Base-by-base conservation (phyloP, 257 asterid genomes). In the Ilex asprella region DNA sequence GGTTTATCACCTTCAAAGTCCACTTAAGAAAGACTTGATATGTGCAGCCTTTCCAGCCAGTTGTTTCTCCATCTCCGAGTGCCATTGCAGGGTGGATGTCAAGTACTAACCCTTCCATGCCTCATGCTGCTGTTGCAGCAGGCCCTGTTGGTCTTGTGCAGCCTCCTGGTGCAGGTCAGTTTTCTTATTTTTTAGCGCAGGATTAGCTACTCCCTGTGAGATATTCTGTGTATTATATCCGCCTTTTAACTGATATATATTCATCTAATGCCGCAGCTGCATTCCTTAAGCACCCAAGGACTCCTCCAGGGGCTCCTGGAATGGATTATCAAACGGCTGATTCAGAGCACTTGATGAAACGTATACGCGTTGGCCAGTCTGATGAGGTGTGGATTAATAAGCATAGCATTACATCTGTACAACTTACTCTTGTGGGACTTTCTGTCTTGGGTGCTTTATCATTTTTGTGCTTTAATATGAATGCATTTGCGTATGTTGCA, bases 81-180 rank as follows among this genome's bases (percentile, higher is more conserved):
- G 93, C 96, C 49, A 83, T 85, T 30, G 93, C 95, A 6, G 93
- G 96, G 65, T 90, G 97, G 97, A 90, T 90, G 97, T 86, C 97
- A 62, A 70, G 79, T 79, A 81, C 96, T 41, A 75, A 65, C 49
- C 77, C 74, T 63, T 68, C 81, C 21, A 69, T 79, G 53, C 67
- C 81, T 52, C 84, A 79, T 52, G 76, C 76, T 57, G 77, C 74
- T 63, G 68, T 79, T 76, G 83, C 84, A 60, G 81, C 87, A 60
- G 79, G 79, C 4, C 81, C 79, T 55, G 79, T 81, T 59, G 84
- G 81, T 59, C 70, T 79, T 14, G 82, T 72, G 79, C 77, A 70
- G 65, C 71, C 77, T 60, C 67, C 71, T 44, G 64, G 76, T 16
- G 64, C 81, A 21, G 84, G 84, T 78, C 63, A 56, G 75, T 69